These are phyloP conservation scores for Arthrobotrys megalospora DNA, from an alignment of 2,329 filamentous ascomycete genomes.

Conservation along the genomic window DNA sequence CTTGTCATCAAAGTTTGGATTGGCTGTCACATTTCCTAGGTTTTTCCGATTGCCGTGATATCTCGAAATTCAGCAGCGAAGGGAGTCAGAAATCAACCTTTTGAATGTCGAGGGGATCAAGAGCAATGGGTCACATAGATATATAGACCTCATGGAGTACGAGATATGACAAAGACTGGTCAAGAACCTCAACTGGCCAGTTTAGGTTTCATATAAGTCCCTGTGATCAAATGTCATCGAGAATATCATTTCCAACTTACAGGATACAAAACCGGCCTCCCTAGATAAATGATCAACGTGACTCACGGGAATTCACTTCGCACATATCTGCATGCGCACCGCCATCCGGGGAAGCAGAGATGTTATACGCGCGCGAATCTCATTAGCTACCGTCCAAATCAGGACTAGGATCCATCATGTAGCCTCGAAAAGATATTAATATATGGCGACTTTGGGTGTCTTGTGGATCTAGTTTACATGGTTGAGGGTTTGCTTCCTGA, in stretches of 20 bases:
- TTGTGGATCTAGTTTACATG: background rate
- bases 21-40: background rate
- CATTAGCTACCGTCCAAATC: slow-evolving; percentile 11
- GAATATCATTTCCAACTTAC: background rate
- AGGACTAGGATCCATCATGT: slow-evolving; percentile 1
- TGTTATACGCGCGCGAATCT: slow-evolving; percentile 25
- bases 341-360: slow-evolving; percentile 32
- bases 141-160: background rate
- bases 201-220: background rate
- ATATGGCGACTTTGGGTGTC: background rate
- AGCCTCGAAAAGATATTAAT: slow-evolving; percentile 4
- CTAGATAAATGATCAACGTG: slow-evolving; percentile 11
- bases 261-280: slow-evolving; percentile 3
- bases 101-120: background rate
- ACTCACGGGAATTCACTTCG: slow-evolving; percentile 18
- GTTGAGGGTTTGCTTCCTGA: background rate
- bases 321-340: slow-evolving; percentile 27
- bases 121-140: background rate
- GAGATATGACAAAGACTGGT: background rate
- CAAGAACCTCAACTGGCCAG: background rate
- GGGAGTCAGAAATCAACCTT: background rate
- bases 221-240: background rate
- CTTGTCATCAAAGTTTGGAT: background rate
- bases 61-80: slow-evolving; percentile 3
- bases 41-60: slow-evolving; percentile 15